phyloP scores from a whole-genome alignment of 2,329 filamentous ascomycete species.

The Monosporascus sp. region DNA sequence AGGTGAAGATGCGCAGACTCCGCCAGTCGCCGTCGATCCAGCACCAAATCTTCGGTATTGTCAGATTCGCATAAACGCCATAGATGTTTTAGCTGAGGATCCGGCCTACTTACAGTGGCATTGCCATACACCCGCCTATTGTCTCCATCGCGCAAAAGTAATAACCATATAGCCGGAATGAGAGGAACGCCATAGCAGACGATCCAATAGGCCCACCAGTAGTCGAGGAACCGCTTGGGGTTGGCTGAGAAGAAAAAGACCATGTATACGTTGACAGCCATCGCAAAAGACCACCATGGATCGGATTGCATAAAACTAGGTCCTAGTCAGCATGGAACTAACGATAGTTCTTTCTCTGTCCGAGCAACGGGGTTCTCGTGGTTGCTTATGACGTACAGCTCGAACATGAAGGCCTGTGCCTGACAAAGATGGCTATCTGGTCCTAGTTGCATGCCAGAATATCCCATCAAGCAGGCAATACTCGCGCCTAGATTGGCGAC shows the following conservation, averaged over 20 bases:
- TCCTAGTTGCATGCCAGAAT: constrained; percentile 54
- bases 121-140: constrained; percentile 47
- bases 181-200: constrained; percentile 69
- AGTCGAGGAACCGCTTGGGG: constrained; percentile 64
- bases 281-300: constrained; percentile 72
- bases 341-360: too few relatives aligned
- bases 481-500: constrained; percentile 55
- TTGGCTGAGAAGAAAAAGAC: constrained; percentile 57
- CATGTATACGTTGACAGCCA: constrained; percentile 77
- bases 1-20: constrained; percentile 53
- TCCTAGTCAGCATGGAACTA: constrained; percentile 5
- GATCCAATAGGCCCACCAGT: constrained; percentile 65
- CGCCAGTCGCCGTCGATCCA: constrained; percentile 54
- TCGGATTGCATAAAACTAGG: constrained; percentile 72
- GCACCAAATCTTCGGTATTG: constrained; percentile 49
- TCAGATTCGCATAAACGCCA: constrained; percentile 4
- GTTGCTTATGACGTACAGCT: constrained; percentile 50
- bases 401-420: constrained; percentile 55
- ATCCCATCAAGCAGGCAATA: constrained; percentile 65
- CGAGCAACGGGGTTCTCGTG: too few relatives aligned
- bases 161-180: constrained; percentile 59
- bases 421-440: constrained; percentile 54
- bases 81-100: too few relatives aligned
- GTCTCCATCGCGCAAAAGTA: constrained; percentile 45
- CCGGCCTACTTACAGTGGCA: constrained; percentile 42